Conservation (phyloP, 202 grass and related monocot genomes). For the Miscanthus sacchariflorus region DNA sequence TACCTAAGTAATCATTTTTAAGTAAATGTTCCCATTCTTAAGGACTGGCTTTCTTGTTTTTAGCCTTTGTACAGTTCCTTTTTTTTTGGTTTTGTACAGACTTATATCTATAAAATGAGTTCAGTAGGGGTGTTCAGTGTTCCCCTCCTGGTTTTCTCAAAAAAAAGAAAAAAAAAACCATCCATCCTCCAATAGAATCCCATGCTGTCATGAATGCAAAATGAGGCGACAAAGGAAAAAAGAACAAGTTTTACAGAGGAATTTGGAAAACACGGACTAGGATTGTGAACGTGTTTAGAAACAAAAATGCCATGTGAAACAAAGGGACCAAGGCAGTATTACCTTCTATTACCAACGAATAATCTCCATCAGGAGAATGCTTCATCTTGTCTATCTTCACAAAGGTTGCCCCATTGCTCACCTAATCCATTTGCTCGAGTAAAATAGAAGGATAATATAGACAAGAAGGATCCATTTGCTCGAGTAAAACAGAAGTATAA, state of each 20-base stretch:
- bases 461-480: neutral
- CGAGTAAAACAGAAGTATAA: too few relatives aligned
- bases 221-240: neutral
- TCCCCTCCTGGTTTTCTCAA: too few relatives aligned
- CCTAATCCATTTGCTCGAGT: constrained; percentile 46
- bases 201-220: neutral
- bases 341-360: constrained; percentile 78
- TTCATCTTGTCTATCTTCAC: constrained; percentile 73
- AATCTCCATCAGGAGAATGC: constrained; percentile 56
- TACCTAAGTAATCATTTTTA: neutral
- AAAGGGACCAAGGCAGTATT: constrained; percentile 21
- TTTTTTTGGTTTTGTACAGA: too few relatives aligned
- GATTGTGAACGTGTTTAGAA: neutral
- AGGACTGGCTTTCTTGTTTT: too few relatives aligned
- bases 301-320: constrained; percentile 16
- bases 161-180: too few relatives aligned
- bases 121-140: too few relatives aligned
- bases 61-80: too few relatives aligned
- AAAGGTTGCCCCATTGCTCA: constrained; percentile 70
- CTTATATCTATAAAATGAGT: too few relatives aligned
- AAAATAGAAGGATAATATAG: constrained; percentile 37
- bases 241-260: neutral
- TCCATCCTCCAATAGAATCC: neutral
- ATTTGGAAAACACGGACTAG: neutral
- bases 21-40: neutral